These are phyloP conservation scores for Talaromyces verruculosus DNA, from an alignment of 2,329 filamentous ascomycete genomes.

Conservation along the genomic window DNA sequence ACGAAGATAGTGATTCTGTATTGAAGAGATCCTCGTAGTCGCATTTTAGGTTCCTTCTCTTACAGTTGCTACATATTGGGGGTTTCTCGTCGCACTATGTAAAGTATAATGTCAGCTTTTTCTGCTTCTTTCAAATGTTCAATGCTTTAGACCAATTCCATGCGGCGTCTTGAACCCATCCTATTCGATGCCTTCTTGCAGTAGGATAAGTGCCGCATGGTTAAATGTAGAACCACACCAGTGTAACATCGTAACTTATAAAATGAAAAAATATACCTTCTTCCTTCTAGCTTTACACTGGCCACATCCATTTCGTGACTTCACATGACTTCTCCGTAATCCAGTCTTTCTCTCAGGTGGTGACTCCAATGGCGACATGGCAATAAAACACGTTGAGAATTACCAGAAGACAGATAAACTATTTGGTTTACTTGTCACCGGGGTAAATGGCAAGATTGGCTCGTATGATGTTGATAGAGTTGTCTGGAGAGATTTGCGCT, in stretches of 20 bases:
- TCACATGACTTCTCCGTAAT: constrained; percentile 18
- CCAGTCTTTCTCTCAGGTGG: constrained; percentile 14
- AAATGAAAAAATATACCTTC: constrained; percentile 8
- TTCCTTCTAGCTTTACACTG: constrained; percentile 20
- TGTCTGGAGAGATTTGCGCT: background rate
- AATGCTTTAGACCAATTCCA: constrained; percentile 7
- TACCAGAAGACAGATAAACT: background rate
- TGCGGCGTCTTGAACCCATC: background rate
- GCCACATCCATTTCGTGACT: constrained; percentile 19
- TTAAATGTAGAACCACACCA: background rate
- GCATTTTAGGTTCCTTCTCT: constrained; percentile 18
- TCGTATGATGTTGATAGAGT: background rate
- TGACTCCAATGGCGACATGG: background rate
- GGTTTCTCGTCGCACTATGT: constrained; percentile 19
- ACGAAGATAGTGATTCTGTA: background rate
- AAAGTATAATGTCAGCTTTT: constrained; percentile 9
- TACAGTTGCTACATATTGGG: constrained; percentile 20
- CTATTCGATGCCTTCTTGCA: background rate
- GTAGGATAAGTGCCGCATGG: background rate
- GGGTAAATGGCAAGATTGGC: background rate
- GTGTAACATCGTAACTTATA: background rate
- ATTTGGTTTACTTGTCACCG: background rate
- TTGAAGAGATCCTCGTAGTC: constrained; percentile 19
- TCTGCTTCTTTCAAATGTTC: background rate
- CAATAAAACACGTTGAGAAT: constrained; percentile 1